These are phyloP conservation scores for Logfia minima DNA, from an alignment of 129 eudicot species.

Conservation along the genomic window DNA sequence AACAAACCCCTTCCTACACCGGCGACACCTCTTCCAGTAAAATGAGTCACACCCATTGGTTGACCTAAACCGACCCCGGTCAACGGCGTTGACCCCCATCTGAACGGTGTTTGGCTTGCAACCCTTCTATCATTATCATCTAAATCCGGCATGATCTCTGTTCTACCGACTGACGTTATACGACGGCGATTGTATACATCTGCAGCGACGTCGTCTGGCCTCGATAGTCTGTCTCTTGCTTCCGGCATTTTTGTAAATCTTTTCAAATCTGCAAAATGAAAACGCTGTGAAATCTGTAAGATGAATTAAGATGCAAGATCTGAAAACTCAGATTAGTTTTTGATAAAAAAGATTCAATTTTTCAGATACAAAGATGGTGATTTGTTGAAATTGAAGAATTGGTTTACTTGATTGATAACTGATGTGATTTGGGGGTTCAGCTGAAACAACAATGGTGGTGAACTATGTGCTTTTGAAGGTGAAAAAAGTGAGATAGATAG, in stretches of 20 bases:
- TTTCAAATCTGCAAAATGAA: conserved; percentile 14
- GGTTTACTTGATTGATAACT: conserved; percentile 31
- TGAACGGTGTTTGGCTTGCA: conserved; percentile 34
- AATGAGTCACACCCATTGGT: conserved; percentile 20
- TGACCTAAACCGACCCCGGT: conserved; percentile 36
- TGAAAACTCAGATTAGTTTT: neutral
- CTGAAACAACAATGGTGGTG: conserved; percentile 29
- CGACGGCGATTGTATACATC: conserved; percentile 28
- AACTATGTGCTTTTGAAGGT: conserved; percentile 21
- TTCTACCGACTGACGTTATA: conserved; percentile 14
- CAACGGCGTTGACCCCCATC: conserved; percentile 49
- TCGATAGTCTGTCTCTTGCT: conserved; percentile 59
- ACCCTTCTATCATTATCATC: conserved; percentile 24
- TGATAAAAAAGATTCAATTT: neutral
- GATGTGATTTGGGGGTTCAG: conserved; percentile 16
- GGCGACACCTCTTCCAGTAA: conserved; percentile 3
- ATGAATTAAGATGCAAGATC: neutral
- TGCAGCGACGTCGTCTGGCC: conserved; percentile 44
- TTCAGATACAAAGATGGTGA: neutral
- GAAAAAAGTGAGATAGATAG: neutral
- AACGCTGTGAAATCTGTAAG: neutral
- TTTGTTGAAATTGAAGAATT: neutral
- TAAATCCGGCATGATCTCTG: conserved; percentile 22
- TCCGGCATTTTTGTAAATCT: conserved; percentile 43
- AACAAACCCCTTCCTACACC: conserved; percentile 34